phyloP scores from a whole-genome alignment of 257 asterid genomes.

The Penstemon eatonii region DNA sequence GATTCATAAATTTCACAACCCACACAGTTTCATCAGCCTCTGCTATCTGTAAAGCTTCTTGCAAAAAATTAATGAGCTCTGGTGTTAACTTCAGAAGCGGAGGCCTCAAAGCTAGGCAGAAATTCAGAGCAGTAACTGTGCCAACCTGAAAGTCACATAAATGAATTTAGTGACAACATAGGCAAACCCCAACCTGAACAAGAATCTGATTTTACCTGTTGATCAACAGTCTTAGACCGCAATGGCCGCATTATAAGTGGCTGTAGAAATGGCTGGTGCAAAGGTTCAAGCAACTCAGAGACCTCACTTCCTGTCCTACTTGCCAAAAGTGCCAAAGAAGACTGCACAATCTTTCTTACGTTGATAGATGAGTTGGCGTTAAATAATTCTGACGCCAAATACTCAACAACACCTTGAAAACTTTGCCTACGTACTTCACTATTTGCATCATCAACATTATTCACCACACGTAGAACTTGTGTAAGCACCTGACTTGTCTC shows the following conservation, averaged over 20 bases:
- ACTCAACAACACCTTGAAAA: conserved; percentile 94
- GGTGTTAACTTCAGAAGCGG: conserved; percentile 95
- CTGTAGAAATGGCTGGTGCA: conserved; percentile 91
- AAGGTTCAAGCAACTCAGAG: conserved; percentile 95
- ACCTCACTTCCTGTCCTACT: conserved; percentile 99
- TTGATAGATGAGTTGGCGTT: conserved; percentile 84
- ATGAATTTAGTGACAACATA: conserved; percentile 28
- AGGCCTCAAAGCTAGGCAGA: conserved; percentile 98
- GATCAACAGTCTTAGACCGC: conserved; percentile 94
- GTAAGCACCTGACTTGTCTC: conserved; percentile 98
- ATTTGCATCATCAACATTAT: conserved; percentile 95
- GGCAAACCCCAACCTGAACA: conserved; percentile 23
- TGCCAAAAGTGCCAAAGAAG: conserved; percentile 97
- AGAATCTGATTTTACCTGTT: conserved; percentile 65
- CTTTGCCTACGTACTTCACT: conserved; percentile 93
- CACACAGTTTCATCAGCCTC: conserved; percentile 92
- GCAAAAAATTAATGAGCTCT: conserved; percentile 85
- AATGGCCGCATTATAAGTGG: conserved; percentile 89
- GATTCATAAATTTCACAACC: conserved; percentile 92
- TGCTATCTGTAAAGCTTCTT: conserved; percentile 98
- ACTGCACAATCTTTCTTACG: conserved; percentile 92
- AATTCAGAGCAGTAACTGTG: conserved; percentile 91
- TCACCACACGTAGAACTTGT: conserved; percentile 95
- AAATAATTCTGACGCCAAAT: conserved; percentile 86
- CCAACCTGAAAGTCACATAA: conserved; percentile 71